Percentiles rank a stretch among this genome's conserved stretches.
These are phyloP conservation scores for Mangifera indica DNA, from an alignment of 345 rosid genomes.

Conservation along the genomic window DNA sequence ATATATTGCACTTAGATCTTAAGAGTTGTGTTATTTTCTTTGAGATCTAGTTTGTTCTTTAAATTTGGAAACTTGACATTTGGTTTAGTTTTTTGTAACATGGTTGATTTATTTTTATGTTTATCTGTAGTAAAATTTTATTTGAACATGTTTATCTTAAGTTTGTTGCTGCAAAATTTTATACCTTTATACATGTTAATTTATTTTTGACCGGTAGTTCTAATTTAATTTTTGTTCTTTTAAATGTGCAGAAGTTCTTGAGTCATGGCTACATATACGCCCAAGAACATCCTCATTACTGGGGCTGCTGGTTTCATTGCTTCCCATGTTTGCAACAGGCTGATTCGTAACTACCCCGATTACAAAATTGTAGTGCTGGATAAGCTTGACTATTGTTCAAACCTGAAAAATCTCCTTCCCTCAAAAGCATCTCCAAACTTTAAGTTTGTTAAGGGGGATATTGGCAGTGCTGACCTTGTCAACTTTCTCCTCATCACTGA, in stretches of 20 bases:
- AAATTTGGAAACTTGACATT: neutral
- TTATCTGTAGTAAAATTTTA: neutral
- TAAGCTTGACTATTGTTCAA: constrained; percentile 74
- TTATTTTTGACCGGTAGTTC: neutral
- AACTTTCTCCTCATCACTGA: constrained; percentile 64
- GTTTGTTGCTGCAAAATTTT: neutral
- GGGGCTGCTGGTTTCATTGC: constrained; percentile 80
- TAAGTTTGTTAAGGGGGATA: constrained; percentile 68
- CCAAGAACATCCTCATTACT: constrained; percentile 64
- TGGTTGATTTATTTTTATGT: neutral
- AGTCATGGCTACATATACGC: constrained; percentile 40
- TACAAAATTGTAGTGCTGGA: constrained; percentile 67
- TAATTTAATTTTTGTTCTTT: neutral
- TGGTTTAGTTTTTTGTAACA: neutral
- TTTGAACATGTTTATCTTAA: neutral
- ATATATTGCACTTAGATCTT: neutral
- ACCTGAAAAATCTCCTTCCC: constrained; percentile 54
- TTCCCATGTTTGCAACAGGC: constrained; percentile 67
- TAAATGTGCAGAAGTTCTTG: constrained; percentile 17
- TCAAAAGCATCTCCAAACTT: constrained; percentile 46
- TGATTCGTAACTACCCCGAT: constrained; percentile 52
- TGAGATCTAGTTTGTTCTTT: neutral
- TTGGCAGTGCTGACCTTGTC: constrained; percentile 69
- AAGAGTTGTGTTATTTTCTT: neutral
- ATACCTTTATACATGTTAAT: neutral